Base-by-base conservation (phyloP, 108 stramenopile genomes). In the Cyclostephanos tholiformis region DNA sequence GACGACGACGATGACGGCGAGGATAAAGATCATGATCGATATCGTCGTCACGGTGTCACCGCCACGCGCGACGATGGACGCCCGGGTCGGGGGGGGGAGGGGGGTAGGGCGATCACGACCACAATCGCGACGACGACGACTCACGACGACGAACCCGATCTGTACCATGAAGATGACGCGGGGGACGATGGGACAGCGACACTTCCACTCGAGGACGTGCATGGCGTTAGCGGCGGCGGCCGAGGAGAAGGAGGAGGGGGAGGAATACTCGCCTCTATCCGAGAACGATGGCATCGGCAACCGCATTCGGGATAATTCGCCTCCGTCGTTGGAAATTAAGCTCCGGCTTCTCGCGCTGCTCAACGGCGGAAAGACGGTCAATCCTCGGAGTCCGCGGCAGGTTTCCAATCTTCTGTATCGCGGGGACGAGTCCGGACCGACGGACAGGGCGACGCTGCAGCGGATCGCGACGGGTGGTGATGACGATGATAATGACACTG, bases 371-470 rank as follows among this genome's bases (percentile, higher is more conserved):
- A 48, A 67, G 32, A 14, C 39, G 2, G 57, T 93, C 55, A 91
- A 93, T 79, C 75, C 88, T 50, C 89, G 88, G 17, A 88, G 87
- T 80, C 90, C 86, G 8, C 84, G 69, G 32, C 92, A 93, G 67
- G 88, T 90, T n/a, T 86, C 90, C 1, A 50, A 41, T 30, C 79
- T 90, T 4, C 65, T 93, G n/a, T 91, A 88, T 70, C 84, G 85
- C 25, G 20, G 44, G 14, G 50, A 71, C 25, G 27, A 44, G 48
- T 65, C 63, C 44, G 75, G 75, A 0, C 64, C 73, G 23, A 74
- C 73, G 16, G 76, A 77, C 50, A 77, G 67, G 49, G 60, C 63
- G n/a, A 79, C 78, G 23, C 60, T 79, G 26, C 59, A 41, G 25
- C 46, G 58, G 60, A 68, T 79, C 23, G 67, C 67, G 6, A 20